Evolutionary conservation across 1,284 basidiomycete genomes (phyloP).

Genomic region (Cutaneotrichosporon cavernicola): DNA sequence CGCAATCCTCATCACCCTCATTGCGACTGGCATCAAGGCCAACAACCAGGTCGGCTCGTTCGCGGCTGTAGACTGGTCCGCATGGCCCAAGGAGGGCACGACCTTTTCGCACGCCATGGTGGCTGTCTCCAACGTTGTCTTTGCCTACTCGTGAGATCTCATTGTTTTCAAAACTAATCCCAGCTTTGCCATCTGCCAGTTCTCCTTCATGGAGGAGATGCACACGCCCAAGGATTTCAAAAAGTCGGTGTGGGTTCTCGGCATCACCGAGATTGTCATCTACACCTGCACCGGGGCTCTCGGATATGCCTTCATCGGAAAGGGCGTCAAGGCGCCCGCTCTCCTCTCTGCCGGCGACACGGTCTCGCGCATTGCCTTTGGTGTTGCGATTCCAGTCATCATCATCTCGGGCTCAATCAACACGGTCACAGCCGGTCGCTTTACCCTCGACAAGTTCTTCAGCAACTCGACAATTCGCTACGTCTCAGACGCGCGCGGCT

Average conservation of each 20-base stretch:
- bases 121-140: constrained; percentile 39
- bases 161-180: background rate
- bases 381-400: constrained; percentile 27
- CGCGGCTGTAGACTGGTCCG: constrained; percentile 35
- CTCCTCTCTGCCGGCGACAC: constrained; percentile 22
- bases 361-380: constrained; percentile 23
- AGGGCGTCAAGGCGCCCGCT: constrained; percentile 18
- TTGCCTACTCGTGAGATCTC: constrained; percentile 33
- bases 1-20: constrained; percentile 39
- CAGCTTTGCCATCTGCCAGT: constrained; percentile 25
- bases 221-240: constrained; percentile 25
- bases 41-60: constrained; percentile 18
- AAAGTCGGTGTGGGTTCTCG: constrained; percentile 39
- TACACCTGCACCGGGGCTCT: constrained; percentile 40
- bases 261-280: constrained; percentile 33
- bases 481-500: constrained; percentile 43
- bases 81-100: constrained; percentile 34
- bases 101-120: constrained; percentile 37
- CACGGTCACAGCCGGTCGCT: constrained; percentile 21
- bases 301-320: constrained; percentile 28
- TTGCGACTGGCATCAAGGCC: constrained; percentile 37
- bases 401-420: constrained; percentile 28
- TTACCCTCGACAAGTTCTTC: constrained; percentile 21
- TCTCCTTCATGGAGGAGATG: constrained; percentile 29
- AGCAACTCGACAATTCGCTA: constrained; percentile 29